phyloP scores from a whole-genome alignment of 345 rosid genomes.

The Lumnitzera littorea region DNA sequence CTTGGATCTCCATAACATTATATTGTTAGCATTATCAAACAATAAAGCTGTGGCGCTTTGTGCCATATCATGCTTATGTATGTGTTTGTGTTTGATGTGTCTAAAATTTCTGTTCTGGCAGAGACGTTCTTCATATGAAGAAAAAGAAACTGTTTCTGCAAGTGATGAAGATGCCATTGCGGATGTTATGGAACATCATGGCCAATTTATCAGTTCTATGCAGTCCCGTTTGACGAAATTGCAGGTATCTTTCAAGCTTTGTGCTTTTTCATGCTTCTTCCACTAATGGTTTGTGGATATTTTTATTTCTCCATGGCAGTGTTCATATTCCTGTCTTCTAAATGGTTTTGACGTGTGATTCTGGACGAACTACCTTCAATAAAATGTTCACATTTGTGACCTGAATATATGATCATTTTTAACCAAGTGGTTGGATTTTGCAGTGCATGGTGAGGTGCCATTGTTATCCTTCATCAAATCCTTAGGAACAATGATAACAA shows the following conservation, averaged over 20 bases:
- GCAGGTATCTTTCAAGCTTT: conserved; percentile 51
- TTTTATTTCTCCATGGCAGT: background rate
- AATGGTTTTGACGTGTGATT: too few relatives aligned
- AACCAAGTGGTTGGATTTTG: too few relatives aligned
- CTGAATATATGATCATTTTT: too few relatives aligned
- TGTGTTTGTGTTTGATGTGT: conserved; percentile 10
- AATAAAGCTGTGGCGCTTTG: background rate
- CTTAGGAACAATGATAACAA: background rate
- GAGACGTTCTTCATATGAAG: conserved; percentile 49
- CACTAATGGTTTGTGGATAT: conserved; percentile 3
- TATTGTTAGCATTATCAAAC: too few relatives aligned
- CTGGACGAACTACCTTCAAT: too few relatives aligned
- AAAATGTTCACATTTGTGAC: too few relatives aligned
- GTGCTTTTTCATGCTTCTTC: background rate
- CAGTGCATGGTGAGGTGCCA: background rate
- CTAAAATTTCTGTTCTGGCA: conserved; percentile 32
- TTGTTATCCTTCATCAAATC: background rate
- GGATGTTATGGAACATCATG: conserved; percentile 72
- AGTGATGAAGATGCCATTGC: conserved; percentile 66
- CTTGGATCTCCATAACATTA: too few relatives aligned
- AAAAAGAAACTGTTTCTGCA: conserved; percentile 44
- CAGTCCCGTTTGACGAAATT: conserved; percentile 84
- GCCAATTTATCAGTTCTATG: conserved; percentile 83
- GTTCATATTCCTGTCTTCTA: too few relatives aligned
- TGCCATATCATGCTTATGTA: background rate